Evolutionary conservation across 805 yeast genomes (phyloP).

Genomic region (Pichia manshurica): DNA sequence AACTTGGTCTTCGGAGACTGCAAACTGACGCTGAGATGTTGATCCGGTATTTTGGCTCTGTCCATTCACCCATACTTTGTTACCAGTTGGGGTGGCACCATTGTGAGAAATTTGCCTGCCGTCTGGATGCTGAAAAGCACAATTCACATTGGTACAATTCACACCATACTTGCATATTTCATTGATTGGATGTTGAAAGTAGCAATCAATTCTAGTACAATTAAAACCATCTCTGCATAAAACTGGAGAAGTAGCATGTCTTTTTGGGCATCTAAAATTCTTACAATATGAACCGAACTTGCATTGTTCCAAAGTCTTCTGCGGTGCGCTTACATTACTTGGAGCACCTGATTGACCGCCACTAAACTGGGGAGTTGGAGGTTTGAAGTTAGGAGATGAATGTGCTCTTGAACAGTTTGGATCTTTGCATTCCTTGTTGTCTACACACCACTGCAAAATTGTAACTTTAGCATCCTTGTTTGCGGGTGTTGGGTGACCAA

Average conservation of each 20-base stretch:
- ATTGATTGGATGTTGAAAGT: slow-evolving; percentile 73
- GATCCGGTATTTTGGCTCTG: slow-evolving; percentile 21
- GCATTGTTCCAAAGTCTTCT: slow-evolving; percentile 71
- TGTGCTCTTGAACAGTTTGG: slow-evolving; percentile 67
- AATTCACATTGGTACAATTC: slow-evolving; percentile 64
- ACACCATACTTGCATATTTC: slow-evolving; percentile 78
- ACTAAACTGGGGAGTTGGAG: neutral
- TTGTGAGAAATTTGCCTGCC: slow-evolving; percentile 44
- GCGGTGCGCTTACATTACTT: slow-evolving; percentile 19
- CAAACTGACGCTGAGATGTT: slow-evolving; percentile 64
- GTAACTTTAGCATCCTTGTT: slow-evolving; percentile 67
- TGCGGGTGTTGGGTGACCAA: slow-evolving; percentile 89
- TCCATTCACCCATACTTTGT: slow-evolving; percentile 31
- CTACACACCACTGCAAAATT: slow-evolving; percentile 70
- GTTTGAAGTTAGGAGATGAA: slow-evolving; percentile 57
- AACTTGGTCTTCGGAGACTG: slow-evolving; percentile 68
- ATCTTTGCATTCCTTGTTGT: slow-evolving; percentile 59
- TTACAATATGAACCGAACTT: slow-evolving; percentile 74
- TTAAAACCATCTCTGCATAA: slow-evolving; percentile 77
- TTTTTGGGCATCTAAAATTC: slow-evolving; percentile 68
- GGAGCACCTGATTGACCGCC: neutral
- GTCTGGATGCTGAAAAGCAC: slow-evolving; percentile 76
- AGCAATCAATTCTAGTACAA: slow-evolving; percentile 77
- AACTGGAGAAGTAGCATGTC: slow-evolving; percentile 73
- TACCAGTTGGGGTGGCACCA: slow-evolving; percentile 15